These are phyloP conservation scores for Leishmania guyanensis DNA, from an alignment of 208 protist species.

Conservation along the genomic window DNA sequence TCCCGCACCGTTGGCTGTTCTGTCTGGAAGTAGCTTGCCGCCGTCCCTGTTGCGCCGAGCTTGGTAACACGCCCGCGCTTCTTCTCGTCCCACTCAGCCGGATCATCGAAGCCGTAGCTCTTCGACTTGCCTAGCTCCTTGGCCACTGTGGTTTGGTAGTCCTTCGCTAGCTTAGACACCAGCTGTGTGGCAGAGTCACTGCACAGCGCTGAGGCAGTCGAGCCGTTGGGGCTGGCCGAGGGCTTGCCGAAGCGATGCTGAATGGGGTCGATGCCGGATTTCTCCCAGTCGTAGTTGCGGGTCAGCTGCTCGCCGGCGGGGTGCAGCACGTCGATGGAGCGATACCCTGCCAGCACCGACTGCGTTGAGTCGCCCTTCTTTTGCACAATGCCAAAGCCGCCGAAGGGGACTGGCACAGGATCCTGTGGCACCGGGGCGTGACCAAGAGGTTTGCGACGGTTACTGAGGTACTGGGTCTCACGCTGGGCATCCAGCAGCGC, in stretches of 20 bases:
- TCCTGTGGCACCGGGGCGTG: constrained; percentile 40
- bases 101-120: constrained; percentile 67
- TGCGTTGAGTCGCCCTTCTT: constrained; percentile 55
- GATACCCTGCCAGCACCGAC: constrained; percentile 51
- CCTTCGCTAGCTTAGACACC: constrained; percentile 64
- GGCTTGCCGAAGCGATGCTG: constrained; percentile 69
- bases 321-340: constrained; percentile 54
- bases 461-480: constrained; percentile 59
- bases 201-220: constrained; percentile 9
- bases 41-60: constrained; percentile 30
- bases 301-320: constrained; percentile 55
- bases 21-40: constrained; percentile 33
- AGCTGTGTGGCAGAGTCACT: constrained; percentile 35
- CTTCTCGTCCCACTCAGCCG: constrained; percentile 47
- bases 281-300: constrained; percentile 82
- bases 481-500: constrained; percentile 70
- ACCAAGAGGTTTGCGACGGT: constrained; percentile 61
- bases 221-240: constrained; percentile 18
- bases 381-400: constrained; percentile 63
- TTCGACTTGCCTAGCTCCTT: constrained; percentile 62
- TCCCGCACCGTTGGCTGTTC: constrained; percentile 50
- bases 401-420: constrained; percentile 43
- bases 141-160: constrained; percentile 51
- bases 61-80: constrained; percentile 23
- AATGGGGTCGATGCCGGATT: constrained; percentile 68